Conservation (phyloP, 345 rosid genomes). For the Syzygium jambos region DNA sequence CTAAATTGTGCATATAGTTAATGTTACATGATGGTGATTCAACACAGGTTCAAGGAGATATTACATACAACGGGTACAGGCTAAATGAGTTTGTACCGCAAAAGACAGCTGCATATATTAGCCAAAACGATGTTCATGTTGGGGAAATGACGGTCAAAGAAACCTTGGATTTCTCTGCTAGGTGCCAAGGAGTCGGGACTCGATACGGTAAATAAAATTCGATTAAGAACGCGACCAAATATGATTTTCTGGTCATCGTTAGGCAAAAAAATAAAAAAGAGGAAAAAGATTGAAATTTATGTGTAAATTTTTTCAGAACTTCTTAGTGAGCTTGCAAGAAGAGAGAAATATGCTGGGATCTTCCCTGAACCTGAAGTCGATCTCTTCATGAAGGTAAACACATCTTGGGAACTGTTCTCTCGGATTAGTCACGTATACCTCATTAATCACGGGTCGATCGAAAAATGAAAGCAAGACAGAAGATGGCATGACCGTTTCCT, state of each 20-base stretch:
- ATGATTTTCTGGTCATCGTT: too few species aligned
- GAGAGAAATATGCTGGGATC: slow-evolving; percentile 69
- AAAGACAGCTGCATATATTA: slow-evolving; percentile 85
- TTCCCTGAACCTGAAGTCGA: slow-evolving; percentile 78
- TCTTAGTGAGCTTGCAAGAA: slow-evolving; percentile 64
- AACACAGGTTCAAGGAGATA: slow-evolving; percentile 51
- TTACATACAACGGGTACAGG: slow-evolving; percentile 64
- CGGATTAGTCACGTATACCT: background rate
- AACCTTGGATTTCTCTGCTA: slow-evolving; percentile 88
- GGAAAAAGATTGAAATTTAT: background rate
- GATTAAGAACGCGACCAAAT: background rate
- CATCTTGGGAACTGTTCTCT: background rate
- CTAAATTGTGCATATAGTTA: background rate
- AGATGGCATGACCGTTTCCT: background rate
- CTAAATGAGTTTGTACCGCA: slow-evolving; percentile 64
- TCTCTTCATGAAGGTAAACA: slow-evolving; percentile 77
- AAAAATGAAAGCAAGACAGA: background rate
- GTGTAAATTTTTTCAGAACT: slow-evolving; percentile 30
- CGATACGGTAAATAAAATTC: slow-evolving; percentile 53
- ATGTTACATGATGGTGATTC: background rate
- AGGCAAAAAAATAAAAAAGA: background rate
- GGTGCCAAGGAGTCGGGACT: slow-evolving; percentile 87
- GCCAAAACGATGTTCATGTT: slow-evolving; percentile 88
- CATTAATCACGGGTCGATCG: background rate
- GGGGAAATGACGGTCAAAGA: slow-evolving; percentile 94